Evolutionary conservation across 139 green algal genomes (phyloP).

Genomic region (Limnomonas spitsbergensis): DNA sequence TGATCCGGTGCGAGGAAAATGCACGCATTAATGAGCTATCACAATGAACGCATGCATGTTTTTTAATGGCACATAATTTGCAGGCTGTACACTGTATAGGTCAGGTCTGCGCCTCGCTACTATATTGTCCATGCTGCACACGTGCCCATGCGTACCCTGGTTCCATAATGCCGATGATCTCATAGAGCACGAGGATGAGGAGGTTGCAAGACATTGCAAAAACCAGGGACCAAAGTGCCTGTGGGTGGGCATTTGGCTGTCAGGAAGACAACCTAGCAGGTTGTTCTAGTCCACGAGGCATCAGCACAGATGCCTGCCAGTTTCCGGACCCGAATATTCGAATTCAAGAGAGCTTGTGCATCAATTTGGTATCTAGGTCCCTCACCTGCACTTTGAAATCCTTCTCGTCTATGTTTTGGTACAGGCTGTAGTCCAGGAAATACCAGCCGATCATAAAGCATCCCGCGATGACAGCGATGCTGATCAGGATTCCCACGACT

Average conservation of each 20-base stretch:
- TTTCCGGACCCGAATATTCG: not conserved
- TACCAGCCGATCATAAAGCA: constrained; percentile 44
- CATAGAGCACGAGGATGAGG: constrained; percentile 83
- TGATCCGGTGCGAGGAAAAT: no score
- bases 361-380: not conserved
- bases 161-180: constrained; percentile 77
- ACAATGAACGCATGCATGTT: no score
- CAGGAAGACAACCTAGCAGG: no score
- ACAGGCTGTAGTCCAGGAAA: constrained; percentile 47
- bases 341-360: not conserved
- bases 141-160: not conserved
- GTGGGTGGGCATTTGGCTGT: no score
- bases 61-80: no score
- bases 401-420: constrained; percentile 48
- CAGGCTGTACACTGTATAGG: no score
- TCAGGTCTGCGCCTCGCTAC: no score
- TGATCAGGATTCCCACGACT: constrained; percentile 16
- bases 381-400: constrained; percentile 45
- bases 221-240: constrained; percentile 77
- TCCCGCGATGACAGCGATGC: constrained; percentile 13
- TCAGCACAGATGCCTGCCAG: not conserved
- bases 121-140: no score
- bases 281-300: no score
- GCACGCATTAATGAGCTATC: no score
- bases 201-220: constrained; percentile 90